These are phyloP conservation scores for Acer saccharum DNA, from an alignment of 345 rosid species.

Conservation along the genomic window DNA sequence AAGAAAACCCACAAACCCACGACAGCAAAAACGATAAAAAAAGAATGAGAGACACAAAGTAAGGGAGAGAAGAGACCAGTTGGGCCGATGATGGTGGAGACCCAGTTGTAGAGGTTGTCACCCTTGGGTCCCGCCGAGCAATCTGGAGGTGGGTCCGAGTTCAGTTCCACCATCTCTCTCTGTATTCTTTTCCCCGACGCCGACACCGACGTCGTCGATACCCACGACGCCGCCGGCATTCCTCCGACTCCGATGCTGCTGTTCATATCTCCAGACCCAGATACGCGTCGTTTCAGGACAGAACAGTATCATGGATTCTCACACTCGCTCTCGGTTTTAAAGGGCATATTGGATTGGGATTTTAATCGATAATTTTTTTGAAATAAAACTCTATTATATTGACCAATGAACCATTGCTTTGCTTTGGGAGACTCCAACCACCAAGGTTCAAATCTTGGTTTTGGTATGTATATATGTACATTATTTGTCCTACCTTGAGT, in stretches of 20 bases:
- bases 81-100: slow-evolving; percentile 85
- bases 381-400: too few relatives aligned
- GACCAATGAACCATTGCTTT: too few relatives aligned
- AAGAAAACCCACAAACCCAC: too few relatives aligned
- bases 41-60: background rate
- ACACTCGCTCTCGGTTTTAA: too few relatives aligned
- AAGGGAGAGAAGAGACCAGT: slow-evolving; percentile 40
- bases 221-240: slow-evolving; percentile 60
- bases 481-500: too few relatives aligned
- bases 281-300: background rate
- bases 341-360: too few relatives aligned
- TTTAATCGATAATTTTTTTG: too few relatives aligned
- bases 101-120: slow-evolving; percentile 92
- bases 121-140: slow-evolving; percentile 95
- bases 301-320: too few relatives aligned
- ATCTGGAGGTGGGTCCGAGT: slow-evolving; percentile 70
- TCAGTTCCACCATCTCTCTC: slow-evolving; percentile 83
- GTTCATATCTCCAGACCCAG: slow-evolving; percentile 8
- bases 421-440: too few relatives aligned
- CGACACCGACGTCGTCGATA: slow-evolving; percentile 74
- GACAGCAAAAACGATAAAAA: background rate
- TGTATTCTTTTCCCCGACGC: slow-evolving; percentile 93
- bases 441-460: too few relatives aligned
- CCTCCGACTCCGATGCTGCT: slow-evolving; percentile 29
- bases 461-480: too few relatives aligned